These are phyloP conservation scores for Tolypocladium ovalisporum DNA, from an alignment of 2,329 filamentous ascomycete genomes.

Conservation along the genomic window DNA sequence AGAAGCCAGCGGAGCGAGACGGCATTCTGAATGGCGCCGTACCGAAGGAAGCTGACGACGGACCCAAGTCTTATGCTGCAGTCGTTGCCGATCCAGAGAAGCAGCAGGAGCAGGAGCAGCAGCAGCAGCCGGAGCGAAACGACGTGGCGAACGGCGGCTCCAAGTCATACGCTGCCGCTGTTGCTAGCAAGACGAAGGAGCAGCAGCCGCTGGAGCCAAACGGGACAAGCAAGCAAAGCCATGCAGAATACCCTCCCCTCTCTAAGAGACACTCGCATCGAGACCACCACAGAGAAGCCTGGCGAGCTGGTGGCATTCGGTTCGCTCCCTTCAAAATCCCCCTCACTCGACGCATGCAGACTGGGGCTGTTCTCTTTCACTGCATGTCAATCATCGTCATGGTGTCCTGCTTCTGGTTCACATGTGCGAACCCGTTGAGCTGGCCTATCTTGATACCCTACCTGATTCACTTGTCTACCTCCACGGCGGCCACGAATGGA, in stretches of 20 bases:
- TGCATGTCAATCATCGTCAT: conserved; percentile 59
- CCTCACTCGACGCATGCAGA: conserved; percentile 61
- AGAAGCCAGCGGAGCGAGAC: too few species aligned
- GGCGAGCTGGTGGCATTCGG: conserved; percentile 48
- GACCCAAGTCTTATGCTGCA: too few species aligned
- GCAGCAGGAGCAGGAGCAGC: too few species aligned
- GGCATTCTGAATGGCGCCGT: too few species aligned
- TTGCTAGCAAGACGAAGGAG: conserved; percentile 5
- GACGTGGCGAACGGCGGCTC: neutral
- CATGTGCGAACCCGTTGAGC: conserved; percentile 80
- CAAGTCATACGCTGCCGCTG: conserved; percentile 11
- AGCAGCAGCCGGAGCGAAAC: too few species aligned
- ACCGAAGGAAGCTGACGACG: too few species aligned
- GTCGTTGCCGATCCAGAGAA: too few species aligned
- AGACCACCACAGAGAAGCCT: conserved; percentile 17
- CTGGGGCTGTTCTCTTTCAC: conserved; percentile 66
- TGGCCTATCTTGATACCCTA: conserved; percentile 77
- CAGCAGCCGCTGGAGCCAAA: neutral
- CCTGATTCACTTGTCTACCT: conserved; percentile 72
- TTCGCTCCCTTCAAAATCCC: conserved; percentile 76
- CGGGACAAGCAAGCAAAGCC: neutral
- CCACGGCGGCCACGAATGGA: conserved; percentile 66
- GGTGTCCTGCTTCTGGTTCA: conserved; percentile 77
- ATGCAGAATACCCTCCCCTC: conserved; percentile 17
- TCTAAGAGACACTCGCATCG: conserved; percentile 7